Evolutionary conservation across 305 asterid genomes (phyloP), one percentile per base, ranked within the genome.

Genomic region (Solanum hybrid): DNA sequence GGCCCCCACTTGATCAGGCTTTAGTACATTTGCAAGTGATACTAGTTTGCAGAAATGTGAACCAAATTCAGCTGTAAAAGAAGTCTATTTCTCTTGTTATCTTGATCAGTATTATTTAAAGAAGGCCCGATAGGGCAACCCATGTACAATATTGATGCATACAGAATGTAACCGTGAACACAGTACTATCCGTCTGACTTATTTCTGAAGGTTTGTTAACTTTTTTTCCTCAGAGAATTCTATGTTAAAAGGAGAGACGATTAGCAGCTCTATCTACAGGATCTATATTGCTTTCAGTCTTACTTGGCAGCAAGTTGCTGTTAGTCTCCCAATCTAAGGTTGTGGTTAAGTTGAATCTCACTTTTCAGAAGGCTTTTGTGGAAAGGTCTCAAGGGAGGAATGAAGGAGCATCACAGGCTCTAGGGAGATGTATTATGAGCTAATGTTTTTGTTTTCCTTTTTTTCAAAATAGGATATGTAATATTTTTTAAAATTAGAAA

Each of bases 351-450:
- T 79, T 35, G 85, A 0, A 80, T 36, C 22, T 37, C 61, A 12
- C 39, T n/a, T 79, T 57, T n/a, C 34, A 22, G 8, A 31, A 37
- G 34, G 67, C 86, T 80, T 11, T 39, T 11, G 64, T 81, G n/a
- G 34, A 37, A 37, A 80, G 86, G 33, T n/a, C 4, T 33, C 0
- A 80, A 80, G 12, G 42, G 86, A 39, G 87, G 57, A 28, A 20
- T 83, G 64, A 40, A 26, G 4, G 67, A 1, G 71, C 40, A 76
- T 31, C 24, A 76, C 82, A 76, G 1, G 82, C 42, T 2, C 28
- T 13, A 39, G 75, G 86, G 86, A 81, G 87, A 83, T 83, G 28
- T 83, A n/a, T n/a, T n/a, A n/a, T n/a, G n/a, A n/a, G n/a, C n/a
- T n/a, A n/a, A n/a, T n/a, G n/a, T n/a, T n/a, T n/a, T n/a, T n/a